Evolutionary conservation across 2,329 filamentous ascomycete genomes (phyloP), one percentile per base, ranked within the genome.

Genomic region (Penicillium nordicum): DNA sequence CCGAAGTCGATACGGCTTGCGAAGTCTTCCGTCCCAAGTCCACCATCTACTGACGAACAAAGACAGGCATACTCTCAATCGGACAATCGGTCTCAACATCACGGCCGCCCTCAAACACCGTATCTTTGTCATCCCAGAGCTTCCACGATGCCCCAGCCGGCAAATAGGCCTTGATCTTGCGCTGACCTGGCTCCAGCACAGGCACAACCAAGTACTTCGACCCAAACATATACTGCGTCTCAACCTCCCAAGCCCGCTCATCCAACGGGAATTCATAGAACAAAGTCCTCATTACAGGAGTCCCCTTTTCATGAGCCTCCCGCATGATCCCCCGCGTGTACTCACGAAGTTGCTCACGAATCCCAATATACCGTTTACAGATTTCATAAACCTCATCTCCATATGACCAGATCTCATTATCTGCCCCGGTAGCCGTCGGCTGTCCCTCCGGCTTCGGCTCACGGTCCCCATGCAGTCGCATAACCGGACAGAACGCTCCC

Each of bases 401-500:
- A 63, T 87, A 88, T 0, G 80, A 84, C 85, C 85, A 88, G 1
- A 88, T 81, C 68, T 88, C 86, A 61, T 72, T 72, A 40, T 67
- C 46, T 1, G 64, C 61, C 8, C 69, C 69, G 2, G 59, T 60
- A 14, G 66, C 64, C 12, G 69, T 71, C 4, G 68, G 67, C 44
- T 65, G 62, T 36, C 62, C 65, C 27, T 59, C 66, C 8, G 66
- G 72, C 61, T 79, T 78, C 0, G 86, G 86, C 67, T 87, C 84
- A 0, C 86, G 79, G 65, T 88, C 83, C 6, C 86, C 86, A 62
- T 89, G 86, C 0, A 88, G 75, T 3, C 86, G 74, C 80, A 89
- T 86, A 1, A 88, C 85, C 0, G 86, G 86, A 55, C 84, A 87
- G 64, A 86, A 88, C 0, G 84, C 74, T 0, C 82, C 85, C 84